phyloP scores from a whole-genome alignment of 208 protist species.

The Strigomonas culicis region DNA sequence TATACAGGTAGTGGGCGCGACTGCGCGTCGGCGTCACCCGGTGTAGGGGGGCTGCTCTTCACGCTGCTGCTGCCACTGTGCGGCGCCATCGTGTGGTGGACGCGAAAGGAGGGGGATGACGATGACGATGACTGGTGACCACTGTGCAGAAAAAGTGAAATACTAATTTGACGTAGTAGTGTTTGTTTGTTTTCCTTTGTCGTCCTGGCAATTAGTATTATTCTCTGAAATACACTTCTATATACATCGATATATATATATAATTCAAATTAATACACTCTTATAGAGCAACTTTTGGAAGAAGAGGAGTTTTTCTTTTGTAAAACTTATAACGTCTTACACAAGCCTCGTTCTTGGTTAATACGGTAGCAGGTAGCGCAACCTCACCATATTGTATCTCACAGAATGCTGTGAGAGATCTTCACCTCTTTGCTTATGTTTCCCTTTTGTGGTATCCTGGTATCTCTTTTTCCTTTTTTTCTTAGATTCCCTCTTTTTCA shows the following conservation, averaged over 20 bases:
- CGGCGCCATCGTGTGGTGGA: conserved; percentile 67
- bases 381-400: no score
- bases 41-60: conserved; percentile 54
- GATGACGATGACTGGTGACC: conserved; percentile 17
- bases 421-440: not conserved
- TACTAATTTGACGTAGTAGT: not conserved
- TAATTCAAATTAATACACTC: not conserved
- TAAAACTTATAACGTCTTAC: no score
- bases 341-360: conserved; percentile 5
- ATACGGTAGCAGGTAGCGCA: conserved; percentile 12
- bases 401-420: not conserved
- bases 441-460: not conserved
- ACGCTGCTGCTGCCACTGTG: conserved; percentile 55
- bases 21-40: conserved; percentile 36
- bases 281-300: not conserved
- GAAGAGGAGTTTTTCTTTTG: no score
- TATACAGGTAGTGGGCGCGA: conserved; percentile 39
- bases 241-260: not conserved
- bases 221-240: conserved; percentile 7
- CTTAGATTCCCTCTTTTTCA: not conserved
- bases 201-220: not conserved
- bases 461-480: not conserved
- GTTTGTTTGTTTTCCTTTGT: conserved; percentile 8
- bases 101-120: conserved; percentile 27
- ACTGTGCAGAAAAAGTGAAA: not conserved